Base-by-base conservation (phyloP, 768 basidiomycete genomes). In the Pleurotus platypus region DNA sequence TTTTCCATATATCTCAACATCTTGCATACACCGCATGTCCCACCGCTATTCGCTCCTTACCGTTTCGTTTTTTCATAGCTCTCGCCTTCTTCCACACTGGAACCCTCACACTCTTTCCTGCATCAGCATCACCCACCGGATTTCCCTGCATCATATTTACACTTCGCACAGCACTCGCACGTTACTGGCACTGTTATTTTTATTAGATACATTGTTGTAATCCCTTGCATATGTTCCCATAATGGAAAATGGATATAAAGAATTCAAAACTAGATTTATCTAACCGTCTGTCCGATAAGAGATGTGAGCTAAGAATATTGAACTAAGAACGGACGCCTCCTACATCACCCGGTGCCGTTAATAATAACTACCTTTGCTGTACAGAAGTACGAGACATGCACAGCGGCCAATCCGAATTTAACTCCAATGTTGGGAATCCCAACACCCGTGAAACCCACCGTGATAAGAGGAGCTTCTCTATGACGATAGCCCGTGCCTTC, bases 181-280 rank as follows among this genome's bases (percentile, higher is more conserved):
- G 30, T 42, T 40, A 53, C 38, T 40, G 51, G 37, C 51, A 53
- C 38, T 37, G 51, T 53, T 39, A 53, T 53, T 53, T 35, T 53
- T 53, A 53, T 39, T 53, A 53, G 51, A 53, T 53, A 53, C 51
- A 42, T 20, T 53, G 51, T 53, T 53, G 51, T 53, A 53, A 53
- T 53, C n/a, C 30, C 35, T 53, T 53, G 39, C 51, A 53, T 53
- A 53, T 15, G 37, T 37, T 20, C 51, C 27, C 27, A 40, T 53
- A 53, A 39, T 53, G 40, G 42, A 16, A 40, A 40, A 18, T 53
- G 35, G 22, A 20, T 39, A 40, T 53, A 53, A 20, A 53, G 20
- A 53, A 11, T 45, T 16, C 20, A 16, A 45, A 43, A 43, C 8
- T 30, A 30, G 30, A 35, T 9, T 11, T 35, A 35, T 35, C 30